These are phyloP conservation scores for Sclerotinia spermophila DNA, from an alignment of 2,329 filamentous ascomycete species.

Conservation along the genomic window DNA sequence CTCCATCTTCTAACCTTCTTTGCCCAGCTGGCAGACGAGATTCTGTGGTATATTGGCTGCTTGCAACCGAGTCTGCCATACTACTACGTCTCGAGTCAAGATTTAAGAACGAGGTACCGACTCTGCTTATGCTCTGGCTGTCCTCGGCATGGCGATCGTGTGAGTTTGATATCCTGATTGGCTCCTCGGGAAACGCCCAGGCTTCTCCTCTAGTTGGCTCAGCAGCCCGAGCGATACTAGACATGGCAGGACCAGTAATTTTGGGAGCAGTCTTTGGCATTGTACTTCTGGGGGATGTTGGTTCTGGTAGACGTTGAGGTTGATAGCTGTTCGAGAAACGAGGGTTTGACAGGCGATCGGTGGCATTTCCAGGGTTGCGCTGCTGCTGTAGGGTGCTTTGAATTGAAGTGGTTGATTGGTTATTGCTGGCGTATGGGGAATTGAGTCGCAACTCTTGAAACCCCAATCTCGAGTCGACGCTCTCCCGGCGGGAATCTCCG, in stretches of 20 bases:
- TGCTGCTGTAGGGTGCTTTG: conserved; percentile 68
- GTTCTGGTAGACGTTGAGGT: conserved; percentile 46
- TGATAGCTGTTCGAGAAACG: conserved; percentile 64
- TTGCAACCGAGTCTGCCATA: conserved; percentile 72
- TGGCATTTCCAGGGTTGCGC: conserved; percentile 50
- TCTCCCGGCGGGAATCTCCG: conserved; percentile 62
- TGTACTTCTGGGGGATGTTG: conserved; percentile 33
- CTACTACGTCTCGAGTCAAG: conserved; percentile 68
- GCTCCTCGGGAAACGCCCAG: conserved; percentile 78
- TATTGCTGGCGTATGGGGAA: conserved; percentile 72
- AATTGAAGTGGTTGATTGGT: conserved; percentile 71
- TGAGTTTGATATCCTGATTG: conserved; percentile 50
- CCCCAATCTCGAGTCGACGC: conserved; percentile 76
- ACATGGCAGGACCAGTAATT: conserved; percentile 67
- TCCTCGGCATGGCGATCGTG: conserved; percentile 47
- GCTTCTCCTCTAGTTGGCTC: conserved; percentile 79
- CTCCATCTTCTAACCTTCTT: conserved; percentile 64
- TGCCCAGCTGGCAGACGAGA: conserved; percentile 70
- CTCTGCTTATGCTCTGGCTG: conserved; percentile 32
- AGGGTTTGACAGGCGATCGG: conserved; percentile 47
- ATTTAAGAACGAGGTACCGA: conserved; percentile 38
- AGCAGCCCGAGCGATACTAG: conserved; percentile 65
- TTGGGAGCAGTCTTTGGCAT: conserved; percentile 64
- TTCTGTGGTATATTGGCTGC: conserved; percentile 74
- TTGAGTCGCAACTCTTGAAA: conserved; percentile 67